A percentile compares a stretch with the other conserved stretches of the same genome.
phyloP scores from a whole-genome alignment of 768 basidiomycete genomes.

The Pleurotus djamor region DNA sequence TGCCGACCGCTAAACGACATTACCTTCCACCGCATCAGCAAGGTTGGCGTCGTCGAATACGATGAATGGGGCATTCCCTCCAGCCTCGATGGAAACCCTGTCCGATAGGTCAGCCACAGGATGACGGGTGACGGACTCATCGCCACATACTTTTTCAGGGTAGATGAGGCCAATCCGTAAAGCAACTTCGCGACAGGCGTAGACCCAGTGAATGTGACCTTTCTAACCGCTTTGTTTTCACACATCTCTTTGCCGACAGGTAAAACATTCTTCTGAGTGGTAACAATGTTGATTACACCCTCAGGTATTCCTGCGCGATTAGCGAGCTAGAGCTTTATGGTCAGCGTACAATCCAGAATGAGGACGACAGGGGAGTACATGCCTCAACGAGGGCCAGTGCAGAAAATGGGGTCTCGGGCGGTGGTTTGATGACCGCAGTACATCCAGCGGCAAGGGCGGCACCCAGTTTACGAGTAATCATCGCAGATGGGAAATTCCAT shows the following conservation, averaged over 20 bases:
- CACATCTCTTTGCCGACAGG: conserved; percentile 96
- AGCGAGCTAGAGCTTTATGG: conserved; percentile 50
- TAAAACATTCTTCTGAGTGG: conserved; percentile 78
- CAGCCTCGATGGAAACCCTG: conserved; percentile 80
- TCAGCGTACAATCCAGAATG: background rate
- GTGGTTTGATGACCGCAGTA: conserved; percentile 92
- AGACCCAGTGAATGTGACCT: conserved; percentile 91
- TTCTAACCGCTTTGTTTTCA: conserved; percentile 81
- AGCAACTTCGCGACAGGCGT: conserved; percentile 78
- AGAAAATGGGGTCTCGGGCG: conserved; percentile 94
- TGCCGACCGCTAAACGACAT: conserved; percentile 10
- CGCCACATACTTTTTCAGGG: conserved; percentile 69
- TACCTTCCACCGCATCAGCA: conserved; percentile 86
- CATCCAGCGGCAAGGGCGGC: conserved; percentile 96
- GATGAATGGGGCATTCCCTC: conserved; percentile 95
- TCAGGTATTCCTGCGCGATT: conserved; percentile 90
- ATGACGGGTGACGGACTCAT: background rate
- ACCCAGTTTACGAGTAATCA: conserved; percentile 90
- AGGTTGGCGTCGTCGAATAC: conserved; percentile 97
- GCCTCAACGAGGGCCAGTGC: conserved; percentile 91
- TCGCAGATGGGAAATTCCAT: conserved; percentile 95
- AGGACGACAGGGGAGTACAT: background rate
- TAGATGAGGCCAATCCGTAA: conserved; percentile 69
- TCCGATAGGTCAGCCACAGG: background rate
- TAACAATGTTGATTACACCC: conserved; percentile 94